Conservation (phyloP, 768 basidiomycete genomes). For the Mycena haematopus region DNA sequence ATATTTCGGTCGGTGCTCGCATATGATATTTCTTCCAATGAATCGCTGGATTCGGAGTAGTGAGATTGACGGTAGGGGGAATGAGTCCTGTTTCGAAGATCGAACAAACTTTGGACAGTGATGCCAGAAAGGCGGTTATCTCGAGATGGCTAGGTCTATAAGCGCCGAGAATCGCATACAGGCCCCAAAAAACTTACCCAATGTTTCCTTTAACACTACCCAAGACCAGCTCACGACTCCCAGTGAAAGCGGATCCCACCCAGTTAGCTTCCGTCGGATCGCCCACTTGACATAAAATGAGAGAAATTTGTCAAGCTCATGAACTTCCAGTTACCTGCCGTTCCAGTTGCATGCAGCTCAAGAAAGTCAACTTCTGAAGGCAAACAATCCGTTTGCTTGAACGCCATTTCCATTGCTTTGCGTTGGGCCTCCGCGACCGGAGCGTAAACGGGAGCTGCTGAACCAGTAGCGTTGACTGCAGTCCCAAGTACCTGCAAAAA, state of each 20-base stretch:
- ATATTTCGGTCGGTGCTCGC: background rate
- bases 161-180: too few species aligned
- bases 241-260: background rate
- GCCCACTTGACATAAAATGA: background rate
- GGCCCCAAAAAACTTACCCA: background rate
- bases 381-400: background rate
- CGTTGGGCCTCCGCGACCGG: background rate
- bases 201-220: constrained; percentile 37
- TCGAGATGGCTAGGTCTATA: constrained; percentile 7
- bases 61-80: constrained; percentile 12
- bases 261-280: background rate
- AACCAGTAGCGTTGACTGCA: background rate
- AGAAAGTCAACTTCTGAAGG: constrained; percentile 8
- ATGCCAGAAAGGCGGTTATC: constrained; percentile 12
- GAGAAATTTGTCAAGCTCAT: background rate
- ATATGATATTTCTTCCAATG: background rate
- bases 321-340: background rate
- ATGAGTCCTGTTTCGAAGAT: constrained; percentile 3
- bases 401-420: background rate
- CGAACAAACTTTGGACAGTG: constrained; percentile 3
- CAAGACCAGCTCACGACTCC: constrained; percentile 22
- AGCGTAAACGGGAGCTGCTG: background rate
- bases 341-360: background rate
- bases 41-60: background rate
- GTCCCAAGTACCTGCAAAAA: background rate